These are phyloP conservation scores for Nakazawaea molendinolei DNA, from an alignment of 805 yeast species.

Conservation along the genomic window DNA sequence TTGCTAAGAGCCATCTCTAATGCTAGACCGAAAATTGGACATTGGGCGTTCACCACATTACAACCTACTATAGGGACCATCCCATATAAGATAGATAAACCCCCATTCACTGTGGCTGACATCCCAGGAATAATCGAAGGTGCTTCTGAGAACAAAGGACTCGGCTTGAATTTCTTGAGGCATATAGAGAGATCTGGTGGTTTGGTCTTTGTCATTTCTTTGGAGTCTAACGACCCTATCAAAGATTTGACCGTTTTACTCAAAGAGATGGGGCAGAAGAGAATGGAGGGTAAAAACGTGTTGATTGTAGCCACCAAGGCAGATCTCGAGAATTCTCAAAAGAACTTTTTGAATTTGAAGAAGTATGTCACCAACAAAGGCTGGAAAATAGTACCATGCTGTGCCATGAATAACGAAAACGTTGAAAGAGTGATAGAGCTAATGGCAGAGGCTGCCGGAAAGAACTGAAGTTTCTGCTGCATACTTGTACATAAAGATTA, in stretches of 20 bases:
- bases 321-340: slow-evolving; percentile 54
- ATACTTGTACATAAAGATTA: background rate
- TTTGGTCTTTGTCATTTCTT: slow-evolving; percentile 75
- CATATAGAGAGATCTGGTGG: slow-evolving; percentile 93
- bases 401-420: slow-evolving; percentile 71
- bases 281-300: slow-evolving; percentile 54
- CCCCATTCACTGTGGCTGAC: slow-evolving; percentile 89
- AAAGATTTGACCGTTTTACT: slow-evolving; percentile 57
- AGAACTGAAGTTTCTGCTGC: slow-evolving; percentile 11
- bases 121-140: slow-evolving; percentile 94
- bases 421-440: slow-evolving; percentile 59
- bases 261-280: slow-evolving; percentile 61
- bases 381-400: slow-evolving; percentile 80
- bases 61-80: slow-evolving; percentile 92
- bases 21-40: slow-evolving; percentile 89
- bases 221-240: slow-evolving; percentile 63
- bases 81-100: slow-evolving; percentile 51
- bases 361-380: slow-evolving; percentile 30
- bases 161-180: slow-evolving; percentile 88
- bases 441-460: slow-evolving; percentile 59
- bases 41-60: slow-evolving; percentile 94
- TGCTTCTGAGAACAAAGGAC: slow-evolving; percentile 78
- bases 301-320: slow-evolving; percentile 93
- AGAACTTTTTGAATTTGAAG: slow-evolving; percentile 39
- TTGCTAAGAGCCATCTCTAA: slow-evolving; percentile 78